Conservation (phyloP, 768 basidiomycete genomes). For the Russula sp. region DNA sequence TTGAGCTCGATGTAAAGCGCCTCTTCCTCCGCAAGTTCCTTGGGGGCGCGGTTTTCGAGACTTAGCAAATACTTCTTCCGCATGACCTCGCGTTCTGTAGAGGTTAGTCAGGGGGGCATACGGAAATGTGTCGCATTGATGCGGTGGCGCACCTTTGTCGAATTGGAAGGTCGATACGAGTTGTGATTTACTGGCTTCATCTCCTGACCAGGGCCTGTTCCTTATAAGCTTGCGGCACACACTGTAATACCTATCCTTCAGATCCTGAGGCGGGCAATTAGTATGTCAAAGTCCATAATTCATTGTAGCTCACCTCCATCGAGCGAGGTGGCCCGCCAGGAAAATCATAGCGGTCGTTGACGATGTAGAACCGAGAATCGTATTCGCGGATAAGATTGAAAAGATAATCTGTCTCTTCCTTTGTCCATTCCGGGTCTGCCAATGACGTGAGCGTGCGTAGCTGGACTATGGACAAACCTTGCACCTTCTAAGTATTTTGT, state of each 20-base stretch:
- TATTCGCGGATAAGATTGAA: conserved; percentile 78
- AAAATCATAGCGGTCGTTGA: conserved; percentile 86
- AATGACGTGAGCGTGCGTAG: conserved; percentile 1
- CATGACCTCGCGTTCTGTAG: conserved; percentile 74
- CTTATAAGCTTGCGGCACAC: conserved; percentile 86
- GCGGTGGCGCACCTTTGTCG: conserved; percentile 68
- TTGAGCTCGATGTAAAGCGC: conserved; percentile 91
- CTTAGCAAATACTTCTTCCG: conserved; percentile 85
- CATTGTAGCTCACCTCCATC: conserved; percentile 59
- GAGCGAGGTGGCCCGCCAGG: conserved; percentile 50
- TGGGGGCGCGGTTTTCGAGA: conserved; percentile 83
- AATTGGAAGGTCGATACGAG: conserved; percentile 74
- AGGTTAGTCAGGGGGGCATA: neutral
- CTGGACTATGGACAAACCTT: neutral
- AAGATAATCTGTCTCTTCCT: conserved; percentile 91
- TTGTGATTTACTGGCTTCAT: conserved; percentile 65
- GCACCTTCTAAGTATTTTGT: conserved; percentile 69
- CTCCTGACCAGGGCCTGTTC: conserved; percentile 80
- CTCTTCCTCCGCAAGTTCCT: conserved; percentile 93
- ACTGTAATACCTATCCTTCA: conserved; percentile 93
- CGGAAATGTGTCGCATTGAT: neutral
- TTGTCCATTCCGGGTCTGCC: conserved; percentile 80
- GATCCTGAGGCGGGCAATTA: conserved; percentile 51
- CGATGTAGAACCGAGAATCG: conserved; percentile 85
- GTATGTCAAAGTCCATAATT: conserved; percentile 4